Conservation (phyloP, 2,329 filamentous ascomycete genomes). For the Fusarium sp. region DNA sequence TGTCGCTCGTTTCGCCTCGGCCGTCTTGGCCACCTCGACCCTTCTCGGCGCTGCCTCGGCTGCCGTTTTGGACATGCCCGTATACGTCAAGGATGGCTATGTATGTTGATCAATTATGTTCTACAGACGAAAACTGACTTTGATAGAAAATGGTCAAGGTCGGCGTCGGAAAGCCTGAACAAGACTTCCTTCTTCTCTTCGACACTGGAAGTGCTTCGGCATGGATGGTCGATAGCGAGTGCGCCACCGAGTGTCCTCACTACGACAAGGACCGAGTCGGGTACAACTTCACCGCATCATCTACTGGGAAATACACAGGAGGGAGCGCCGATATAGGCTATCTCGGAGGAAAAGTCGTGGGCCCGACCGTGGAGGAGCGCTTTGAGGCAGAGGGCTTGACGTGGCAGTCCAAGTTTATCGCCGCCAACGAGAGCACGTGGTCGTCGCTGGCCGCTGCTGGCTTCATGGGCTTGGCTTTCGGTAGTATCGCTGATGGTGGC, state of each 20-base stretch:
- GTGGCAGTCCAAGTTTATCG: constrained; percentile 46
- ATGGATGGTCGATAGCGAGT: constrained; percentile 46
- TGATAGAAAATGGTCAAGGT: constrained; percentile 16
- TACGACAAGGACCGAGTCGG: constrained; percentile 37
- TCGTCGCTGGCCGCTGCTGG: constrained; percentile 44
- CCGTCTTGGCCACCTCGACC: constrained; percentile 4
- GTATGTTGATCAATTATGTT: not conserved
- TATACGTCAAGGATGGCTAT: constrained; percentile 4
- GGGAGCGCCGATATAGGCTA: constrained; percentile 41
- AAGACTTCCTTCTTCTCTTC: constrained; percentile 43
- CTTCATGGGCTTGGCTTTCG: constrained; percentile 49
- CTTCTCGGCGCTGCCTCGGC: constrained; percentile 4
- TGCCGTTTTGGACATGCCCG: constrained; percentile 19
- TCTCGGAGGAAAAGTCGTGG: constrained; percentile 43
- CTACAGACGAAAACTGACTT: not conserved
- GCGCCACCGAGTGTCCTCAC: constrained; percentile 42
- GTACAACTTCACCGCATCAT: constrained; percentile 43
- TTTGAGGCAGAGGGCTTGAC: constrained; percentile 30
- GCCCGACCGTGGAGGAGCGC: constrained; percentile 41
- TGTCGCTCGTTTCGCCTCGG: not conserved
- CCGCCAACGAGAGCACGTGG: constrained; percentile 45
- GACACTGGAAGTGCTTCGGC: constrained; percentile 49
- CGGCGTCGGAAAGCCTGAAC: constrained; percentile 42
- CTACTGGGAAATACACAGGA: constrained; percentile 36
- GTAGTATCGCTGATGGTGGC: constrained; percentile 43